Conservation (phyloP, 345 rosid species). For the Populus tremula region DNA sequence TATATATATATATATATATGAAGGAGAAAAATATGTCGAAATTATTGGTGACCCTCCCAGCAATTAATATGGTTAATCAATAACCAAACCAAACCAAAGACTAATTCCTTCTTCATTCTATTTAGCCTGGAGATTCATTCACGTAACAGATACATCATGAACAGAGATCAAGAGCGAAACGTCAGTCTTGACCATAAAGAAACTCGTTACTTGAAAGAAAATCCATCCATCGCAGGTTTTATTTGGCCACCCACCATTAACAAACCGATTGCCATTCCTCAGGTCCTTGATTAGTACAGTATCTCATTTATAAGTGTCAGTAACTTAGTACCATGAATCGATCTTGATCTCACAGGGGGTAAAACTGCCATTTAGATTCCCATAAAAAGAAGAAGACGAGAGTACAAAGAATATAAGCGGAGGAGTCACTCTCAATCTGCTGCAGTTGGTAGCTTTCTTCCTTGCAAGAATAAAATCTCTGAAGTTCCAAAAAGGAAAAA, state of each 20-base stretch:
- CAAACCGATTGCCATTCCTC: not conserved
- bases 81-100: too few relatives aligned
- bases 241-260: not conserved
- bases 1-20: too few relatives aligned
- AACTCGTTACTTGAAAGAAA: too few relatives aligned
- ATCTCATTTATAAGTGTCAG: too few relatives aligned
- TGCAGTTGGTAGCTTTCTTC: conserved; percentile 22
- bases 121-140: too few relatives aligned
- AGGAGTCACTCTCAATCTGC: conserved; percentile 23
- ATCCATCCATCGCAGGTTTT: not conserved
- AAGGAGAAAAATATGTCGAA: too few relatives aligned
- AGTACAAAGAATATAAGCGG: not conserved
- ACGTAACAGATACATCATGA: too few relatives aligned
- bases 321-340: not conserved
- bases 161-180: too few relatives aligned
- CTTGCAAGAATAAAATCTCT: conserved; percentile 2
- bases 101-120: too few relatives aligned
- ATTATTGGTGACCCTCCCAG: too few relatives aligned
- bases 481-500: not conserved
- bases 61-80: too few relatives aligned
- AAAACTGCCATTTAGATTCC: not conserved
- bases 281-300: not conserved
- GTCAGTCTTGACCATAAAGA: too few relatives aligned
- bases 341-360: not conserved
- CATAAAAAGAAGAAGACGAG: not conserved